These are phyloP conservation scores for Bruguiera sexangula DNA, from an alignment of 345 rosid species.

Conservation along the genomic window DNA sequence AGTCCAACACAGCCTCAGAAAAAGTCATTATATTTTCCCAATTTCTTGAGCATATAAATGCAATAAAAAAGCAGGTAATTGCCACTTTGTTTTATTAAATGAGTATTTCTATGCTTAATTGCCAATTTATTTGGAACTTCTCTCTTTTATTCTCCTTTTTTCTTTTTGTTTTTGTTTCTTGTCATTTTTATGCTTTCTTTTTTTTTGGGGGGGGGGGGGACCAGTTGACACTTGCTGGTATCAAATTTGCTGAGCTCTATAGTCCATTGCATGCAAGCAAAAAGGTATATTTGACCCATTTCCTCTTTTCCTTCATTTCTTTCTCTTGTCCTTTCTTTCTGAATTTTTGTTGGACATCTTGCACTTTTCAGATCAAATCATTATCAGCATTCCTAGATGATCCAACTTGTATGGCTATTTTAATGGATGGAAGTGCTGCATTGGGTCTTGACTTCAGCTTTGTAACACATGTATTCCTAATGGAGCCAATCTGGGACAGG, in stretches of 20 bases:
- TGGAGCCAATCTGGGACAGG: conserved; percentile 99
- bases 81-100: conserved; percentile 9
- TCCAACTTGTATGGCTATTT: conserved; percentile 66
- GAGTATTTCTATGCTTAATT: no score
- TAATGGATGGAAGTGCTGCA: conserved; percentile 98
- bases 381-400: conserved; percentile 67
- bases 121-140: neutral
- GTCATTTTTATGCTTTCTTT: neutral
- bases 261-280: conserved; percentile 78
- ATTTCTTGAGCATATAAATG: conserved; percentile 90
- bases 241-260: conserved; percentile 72
- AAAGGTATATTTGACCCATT: conserved; percentile 48
- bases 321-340: neutral
- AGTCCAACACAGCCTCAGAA: conserved; percentile 38
- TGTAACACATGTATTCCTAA: conserved; percentile 73
- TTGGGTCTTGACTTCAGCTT: conserved; percentile 97
- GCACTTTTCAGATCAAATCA: conserved; percentile 58
- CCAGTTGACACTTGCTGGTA: conserved; percentile 73
- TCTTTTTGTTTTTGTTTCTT: neutral
- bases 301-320: conserved; percentile 1
- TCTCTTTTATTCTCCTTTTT: neutral
- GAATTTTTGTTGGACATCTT: conserved; percentile 2
- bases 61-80: conserved; percentile 81
- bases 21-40: conserved; percentile 93
- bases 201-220: neutral